Base-by-base conservation (phyloP, 352 stramenopile species). In the Blastocystis sp. region DNA sequence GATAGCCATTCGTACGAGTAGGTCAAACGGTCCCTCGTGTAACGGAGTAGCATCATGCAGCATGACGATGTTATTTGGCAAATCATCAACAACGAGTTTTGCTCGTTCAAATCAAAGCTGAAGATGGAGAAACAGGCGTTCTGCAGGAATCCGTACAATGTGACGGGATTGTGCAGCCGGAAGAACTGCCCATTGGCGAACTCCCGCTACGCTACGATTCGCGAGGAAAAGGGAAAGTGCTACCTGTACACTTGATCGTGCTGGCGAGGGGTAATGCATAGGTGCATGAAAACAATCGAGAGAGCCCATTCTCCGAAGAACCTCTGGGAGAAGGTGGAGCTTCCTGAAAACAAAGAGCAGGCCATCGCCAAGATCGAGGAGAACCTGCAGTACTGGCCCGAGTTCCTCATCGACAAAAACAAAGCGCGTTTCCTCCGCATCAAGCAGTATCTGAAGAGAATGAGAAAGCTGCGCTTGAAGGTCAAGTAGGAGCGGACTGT, bases 381-480 rank as follows among this genome's bases (percentile, higher is more conserved):
- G 90, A 93, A 98, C 71, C 92, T 99, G 89, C 93, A 98, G 90
- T 98, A 97, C 90, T 98, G 97, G 92, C 96, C 96, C 21, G 98
- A 98, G 91, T 97, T 97, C 86, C 91, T 98, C 23, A 92, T 98
- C 61, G 95, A 98, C 93, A 94, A 96, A 89, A 98, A 97, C 93
- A 99, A 99, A 90, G 96, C 99, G 92, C 92, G 96, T 52, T 92
- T 99, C 62, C 98, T 96, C 52, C 98, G 98, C 91, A 98, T 99
- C 90, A 95, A 98, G 91, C 96, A 99, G 92, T 98, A 98, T 89
- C 91, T 99, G 78, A 97, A 98, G 90, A 92, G 96, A 76, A 98
- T 98, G 96, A 93, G 96, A 4, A 98, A 98, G 88, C 67, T 90
- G 48, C 53, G 77, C 41, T 77, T 81, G 52, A 90, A 89, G 59